These are phyloP conservation scores for Clonostachys solani DNA, from an alignment of 2,329 filamentous ascomycete species.

Conservation along the genomic window DNA sequence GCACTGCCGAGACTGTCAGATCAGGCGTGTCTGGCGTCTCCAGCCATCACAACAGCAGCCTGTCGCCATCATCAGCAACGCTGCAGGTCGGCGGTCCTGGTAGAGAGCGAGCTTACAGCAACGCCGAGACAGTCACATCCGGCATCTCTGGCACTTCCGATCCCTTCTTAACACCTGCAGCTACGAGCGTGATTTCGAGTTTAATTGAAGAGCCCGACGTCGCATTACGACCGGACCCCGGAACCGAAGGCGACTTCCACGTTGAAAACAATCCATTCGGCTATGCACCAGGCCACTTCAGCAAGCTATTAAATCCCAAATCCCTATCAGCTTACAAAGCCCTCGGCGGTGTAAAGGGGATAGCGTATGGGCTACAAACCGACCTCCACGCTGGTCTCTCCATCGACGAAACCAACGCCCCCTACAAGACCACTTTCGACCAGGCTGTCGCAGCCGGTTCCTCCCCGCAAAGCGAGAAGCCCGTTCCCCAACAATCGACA, in stretches of 20 bases:
- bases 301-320: slow-evolving; percentile 82
- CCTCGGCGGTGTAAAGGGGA: slow-evolving; percentile 67
- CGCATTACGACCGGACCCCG: slow-evolving; percentile 67
- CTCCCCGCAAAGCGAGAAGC: neutral
- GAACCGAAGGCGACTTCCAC: slow-evolving; percentile 66
- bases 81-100: too few species aligned
- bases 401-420: slow-evolving; percentile 61
- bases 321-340: slow-evolving; percentile 73
- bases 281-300: slow-evolving; percentile 77
- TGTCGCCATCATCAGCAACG: too few species aligned
- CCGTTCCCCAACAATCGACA: neutral
- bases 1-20: too few species aligned
- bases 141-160: slow-evolving; percentile 5
- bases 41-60: too few species aligned
- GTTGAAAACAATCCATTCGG: slow-evolving; percentile 78
- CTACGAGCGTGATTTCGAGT: slow-evolving; percentile 1
- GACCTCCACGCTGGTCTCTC: slow-evolving; percentile 68
- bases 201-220: slow-evolving; percentile 3
- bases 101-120: slow-evolving; percentile 4
- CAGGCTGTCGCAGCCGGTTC: neutral
- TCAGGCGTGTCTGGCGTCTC: too few species aligned
- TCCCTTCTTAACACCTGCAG: slow-evolving; percentile 10
- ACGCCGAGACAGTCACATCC: slow-evolving; percentile 4
- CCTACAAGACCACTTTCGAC: slow-evolving; percentile 1
- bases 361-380: slow-evolving; percentile 71